A percentile compares a stretch with the other conserved stretches of the same genome.
Conservation (phyloP, 1,139 yeast genomes). For the Starmera stellimalicola region DNA sequence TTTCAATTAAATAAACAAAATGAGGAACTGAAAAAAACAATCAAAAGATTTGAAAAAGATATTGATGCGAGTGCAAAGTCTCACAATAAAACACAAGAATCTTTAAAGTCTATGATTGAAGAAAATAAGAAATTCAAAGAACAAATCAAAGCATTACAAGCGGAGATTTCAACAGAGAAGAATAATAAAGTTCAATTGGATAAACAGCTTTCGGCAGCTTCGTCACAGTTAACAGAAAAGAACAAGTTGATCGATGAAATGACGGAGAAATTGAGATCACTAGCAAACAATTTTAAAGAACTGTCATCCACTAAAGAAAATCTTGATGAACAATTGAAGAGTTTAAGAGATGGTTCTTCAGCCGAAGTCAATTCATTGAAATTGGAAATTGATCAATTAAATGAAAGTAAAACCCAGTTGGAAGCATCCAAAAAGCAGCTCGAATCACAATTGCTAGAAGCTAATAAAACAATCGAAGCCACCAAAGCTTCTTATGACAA, state of each 20-base stretch:
- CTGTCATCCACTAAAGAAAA: slow-evolving; percentile 18
- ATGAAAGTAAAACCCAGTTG: slow-evolving; percentile 5
- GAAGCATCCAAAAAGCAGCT: neutral
- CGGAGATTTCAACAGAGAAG: slow-evolving; percentile 7
- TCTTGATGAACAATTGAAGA: slow-evolving; percentile 10
- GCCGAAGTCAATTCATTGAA: slow-evolving; percentile 7
- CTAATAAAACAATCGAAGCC: slow-evolving; percentile 1
- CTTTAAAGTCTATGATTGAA: slow-evolving; percentile 14
- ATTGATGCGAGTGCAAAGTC: slow-evolving; percentile 18
- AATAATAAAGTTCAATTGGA: slow-evolving; percentile 10
- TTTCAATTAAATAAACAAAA: slow-evolving; percentile 56
- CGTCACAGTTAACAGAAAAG: slow-evolving; percentile 18
- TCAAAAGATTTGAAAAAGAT: slow-evolving; percentile 34
- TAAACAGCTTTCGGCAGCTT: slow-evolving; percentile 19
- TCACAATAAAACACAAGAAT: slow-evolving; percentile 21
- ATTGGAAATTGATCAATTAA: slow-evolving; percentile 6
- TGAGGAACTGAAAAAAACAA: slow-evolving; percentile 37
- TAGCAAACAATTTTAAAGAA: slow-evolving; percentile 23
- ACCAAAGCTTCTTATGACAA: slow-evolving; percentile 4
- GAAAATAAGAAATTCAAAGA: slow-evolving; percentile 16
- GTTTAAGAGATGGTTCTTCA: slow-evolving; percentile 3
- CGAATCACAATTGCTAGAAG: slow-evolving; percentile 5
- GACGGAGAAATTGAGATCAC: slow-evolving; percentile 26
- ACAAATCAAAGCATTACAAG: slow-evolving; percentile 8
- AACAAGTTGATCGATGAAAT: slow-evolving; percentile 23